These are phyloP conservation scores for Camillea tinctor DNA, from an alignment of 2,329 filamentous ascomycete species.

Conservation along the genomic window DNA sequence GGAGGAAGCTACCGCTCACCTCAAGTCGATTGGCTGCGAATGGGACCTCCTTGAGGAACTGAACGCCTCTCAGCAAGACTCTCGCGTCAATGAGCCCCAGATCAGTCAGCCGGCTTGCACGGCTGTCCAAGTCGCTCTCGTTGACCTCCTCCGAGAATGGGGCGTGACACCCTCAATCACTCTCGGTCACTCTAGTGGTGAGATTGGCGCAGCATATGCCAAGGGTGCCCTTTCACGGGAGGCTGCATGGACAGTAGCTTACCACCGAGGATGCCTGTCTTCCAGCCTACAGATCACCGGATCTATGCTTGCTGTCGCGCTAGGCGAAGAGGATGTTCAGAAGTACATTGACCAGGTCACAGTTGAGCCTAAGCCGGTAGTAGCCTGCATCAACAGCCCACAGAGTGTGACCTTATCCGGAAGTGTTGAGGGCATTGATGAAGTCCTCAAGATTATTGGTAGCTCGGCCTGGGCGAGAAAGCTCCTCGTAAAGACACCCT, in stretches of 20 bases:
- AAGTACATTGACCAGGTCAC: constrained; percentile 25
- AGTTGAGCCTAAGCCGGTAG: constrained; percentile 24
- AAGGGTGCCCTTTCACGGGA: constrained; percentile 36
- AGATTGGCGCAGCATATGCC: constrained; percentile 43
- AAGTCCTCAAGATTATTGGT: constrained; percentile 30
- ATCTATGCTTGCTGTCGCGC: constrained; percentile 30
- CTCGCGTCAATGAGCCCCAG: constrained; percentile 29
- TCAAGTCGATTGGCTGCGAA: constrained; percentile 25
- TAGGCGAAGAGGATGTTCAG: constrained; percentile 23
- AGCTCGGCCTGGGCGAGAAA: constrained; percentile 33
- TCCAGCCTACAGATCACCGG: constrained; percentile 25
- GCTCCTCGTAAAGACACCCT: constrained; percentile 41
- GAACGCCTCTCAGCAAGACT: constrained; percentile 20
- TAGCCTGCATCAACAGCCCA: constrained; percentile 32
- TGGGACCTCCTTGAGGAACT: constrained; percentile 29
- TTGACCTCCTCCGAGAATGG: constrained; percentile 29
- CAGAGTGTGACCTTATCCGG: constrained; percentile 31
- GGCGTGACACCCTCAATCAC: constrained; percentile 33
- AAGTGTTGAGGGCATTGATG: constrained; percentile 27
- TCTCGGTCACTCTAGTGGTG: constrained; percentile 41
- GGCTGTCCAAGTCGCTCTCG: constrained; percentile 27
- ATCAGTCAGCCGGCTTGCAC: constrained; percentile 30
- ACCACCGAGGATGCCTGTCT: constrained; percentile 29
- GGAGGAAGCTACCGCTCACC: constrained; percentile 26
- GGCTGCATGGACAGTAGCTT: constrained; percentile 30